Conservation (phyloP, 495 filamentous ascomycete genomes). For the Penicillium canescens region DNA sequence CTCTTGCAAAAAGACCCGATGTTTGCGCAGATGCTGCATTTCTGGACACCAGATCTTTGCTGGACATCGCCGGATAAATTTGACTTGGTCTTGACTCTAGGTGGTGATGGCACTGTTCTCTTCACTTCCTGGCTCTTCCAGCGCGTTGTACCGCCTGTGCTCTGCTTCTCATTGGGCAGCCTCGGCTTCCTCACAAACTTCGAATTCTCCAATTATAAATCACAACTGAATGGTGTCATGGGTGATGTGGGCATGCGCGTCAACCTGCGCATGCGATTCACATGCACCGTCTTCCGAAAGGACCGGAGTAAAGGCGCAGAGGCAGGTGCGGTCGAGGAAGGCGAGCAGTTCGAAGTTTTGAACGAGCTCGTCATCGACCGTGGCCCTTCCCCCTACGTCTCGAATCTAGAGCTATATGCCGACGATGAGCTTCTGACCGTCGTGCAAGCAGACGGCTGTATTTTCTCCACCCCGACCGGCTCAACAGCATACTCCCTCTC, state of each 20-base stretch:
- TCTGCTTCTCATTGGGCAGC: conserved; percentile 86
- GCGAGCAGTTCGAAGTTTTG: conserved; percentile 90
- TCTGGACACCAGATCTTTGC: conserved; percentile 95
- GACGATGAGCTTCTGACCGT: conserved; percentile 92
- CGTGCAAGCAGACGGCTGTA: conserved; percentile 94
- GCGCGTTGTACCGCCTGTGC: conserved; percentile 83
- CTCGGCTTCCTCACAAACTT: conserved; percentile 93
- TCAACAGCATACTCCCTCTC: conserved; percentile 96
- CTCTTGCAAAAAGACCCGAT: conserved; percentile 70
- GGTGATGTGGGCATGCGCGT: conserved; percentile 91
- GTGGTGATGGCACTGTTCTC: conserved; percentile 89
- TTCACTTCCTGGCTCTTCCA: conserved; percentile 96
- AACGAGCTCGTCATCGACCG: conserved; percentile 98
- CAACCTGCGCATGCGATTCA: conserved; percentile 96
- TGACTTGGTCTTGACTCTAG: conserved; percentile 87
- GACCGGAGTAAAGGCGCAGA: conserved; percentile 46
- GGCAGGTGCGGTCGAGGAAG: conserved; percentile 60
- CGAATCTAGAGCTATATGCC: conserved; percentile 91
- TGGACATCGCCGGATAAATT: conserved; percentile 87
- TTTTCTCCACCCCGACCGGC: conserved; percentile 93
- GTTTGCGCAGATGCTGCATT: conserved; percentile 77
- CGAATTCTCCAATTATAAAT: conserved; percentile 79
- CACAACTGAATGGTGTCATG: conserved; percentile 81
- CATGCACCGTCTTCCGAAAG: conserved; percentile 83
- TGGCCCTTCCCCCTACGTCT: conserved; percentile 93